phyloP scores from a whole-genome alignment of 2,329 filamentous ascomycete species.

The Arthroderma sp. region DNA sequence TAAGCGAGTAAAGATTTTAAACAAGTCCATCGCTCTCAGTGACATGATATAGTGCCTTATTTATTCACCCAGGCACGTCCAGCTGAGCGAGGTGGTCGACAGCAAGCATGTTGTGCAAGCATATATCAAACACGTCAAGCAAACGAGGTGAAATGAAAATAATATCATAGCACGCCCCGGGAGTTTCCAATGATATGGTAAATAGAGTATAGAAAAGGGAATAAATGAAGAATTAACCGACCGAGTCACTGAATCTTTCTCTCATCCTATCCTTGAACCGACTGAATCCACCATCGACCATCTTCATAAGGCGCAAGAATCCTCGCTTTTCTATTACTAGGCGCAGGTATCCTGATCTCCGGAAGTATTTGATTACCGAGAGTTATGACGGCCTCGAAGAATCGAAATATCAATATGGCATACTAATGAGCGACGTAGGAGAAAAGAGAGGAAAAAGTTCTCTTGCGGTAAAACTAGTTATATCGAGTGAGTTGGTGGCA shows the following conservation, averaged over 20 bases:
- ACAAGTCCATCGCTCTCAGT: background rate
- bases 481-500: background rate
- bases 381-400: too few species aligned
- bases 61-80: background rate
- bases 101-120: conserved; percentile 1
- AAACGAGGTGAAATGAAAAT: background rate
- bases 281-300: conserved; percentile 10
- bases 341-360: background rate
- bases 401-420: background rate
- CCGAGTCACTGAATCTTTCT: conserved; percentile 9
- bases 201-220: background rate
- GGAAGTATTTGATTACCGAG: too few species aligned
- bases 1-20: background rate
- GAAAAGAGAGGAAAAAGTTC: too few species aligned
- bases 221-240: conserved; percentile 13
- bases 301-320: background rate
- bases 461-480: too few species aligned
- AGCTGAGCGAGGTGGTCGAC: background rate
- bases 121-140: background rate
- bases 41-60: background rate
- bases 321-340: background rate
- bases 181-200: background rate
- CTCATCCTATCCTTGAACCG: conserved; percentile 10
- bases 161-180: background rate
- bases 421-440: background rate